Base-by-base conservation (phyloP, 768 basidiomycete genomes). In the Termitomyces sp. region DNA sequence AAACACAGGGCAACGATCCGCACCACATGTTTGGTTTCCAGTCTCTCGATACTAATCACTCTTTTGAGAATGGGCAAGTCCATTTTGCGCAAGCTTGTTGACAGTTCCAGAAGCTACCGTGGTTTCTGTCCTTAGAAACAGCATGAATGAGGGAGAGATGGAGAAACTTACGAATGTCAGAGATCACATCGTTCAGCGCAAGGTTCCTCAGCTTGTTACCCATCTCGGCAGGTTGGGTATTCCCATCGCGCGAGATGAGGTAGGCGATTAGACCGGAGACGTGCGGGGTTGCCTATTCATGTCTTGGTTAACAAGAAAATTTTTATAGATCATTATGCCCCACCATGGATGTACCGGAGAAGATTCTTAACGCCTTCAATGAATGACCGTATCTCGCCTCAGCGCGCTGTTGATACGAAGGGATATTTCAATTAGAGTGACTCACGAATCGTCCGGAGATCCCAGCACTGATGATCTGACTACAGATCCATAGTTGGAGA, bases 401-500 rank as follows among this genome's bases (percentile, higher is more conserved):
- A n/a, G n/a, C n/a, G n/a, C n/a, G n/a, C n/a, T n/a, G n/a, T n/a
- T n/a, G n/a, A n/a, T n/a, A n/a, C n/a, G n/a, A n/a, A n/a, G n/a
- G n/a, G n/a, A n/a, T n/a, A n/a, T n/a, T n/a, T n/a, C n/a, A n/a
- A n/a, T n/a, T n/a, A n/a, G n/a, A n/a, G n/a, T n/a, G n/a, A n/a
- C n/a, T n/a, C n/a, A n/a, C n/a, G n/a, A 7, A 45, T 22, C 9
- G 31, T 7, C 32, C n/a, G 20, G 16, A 58, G 29, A 60, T 68
- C 60, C 64, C 64, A 25, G 58, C n/a, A 29, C 58, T 59, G n/a
- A 65, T 64, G 41, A 73, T 56, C 38, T 62, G 44, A 74, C 64
- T 31, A 66, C 61, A 3, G 64, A 33, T 9, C 73, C 73, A 29
- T 55, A 72, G 59, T 73, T 73, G 16, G 73, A 74, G 64, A 71